Base-by-base conservation (phyloP, 2,329 filamentous ascomycete species). In the Laburnicola sp. region DNA sequence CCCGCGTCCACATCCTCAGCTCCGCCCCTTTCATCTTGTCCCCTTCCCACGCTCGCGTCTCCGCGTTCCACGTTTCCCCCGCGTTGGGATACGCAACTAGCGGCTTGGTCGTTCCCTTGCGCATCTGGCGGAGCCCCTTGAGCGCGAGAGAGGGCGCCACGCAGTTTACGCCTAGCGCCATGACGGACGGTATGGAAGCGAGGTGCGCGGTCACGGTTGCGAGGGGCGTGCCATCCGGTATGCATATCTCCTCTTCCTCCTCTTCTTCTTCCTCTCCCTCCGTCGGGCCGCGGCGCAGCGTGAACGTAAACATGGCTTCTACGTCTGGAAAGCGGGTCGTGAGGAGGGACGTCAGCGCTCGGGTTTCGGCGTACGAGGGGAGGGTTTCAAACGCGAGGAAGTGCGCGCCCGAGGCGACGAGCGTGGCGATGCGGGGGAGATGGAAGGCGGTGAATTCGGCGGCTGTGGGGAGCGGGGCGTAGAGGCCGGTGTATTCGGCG, bases 111-210 rank as follows among this genome's bases (percentile, higher is more conserved):
- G 74, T 70, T 25, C 66, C 41, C 11, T 57, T 50, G 11, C 50
- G 54, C 27, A 78, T 51, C 10, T 58, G 58, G 39, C 64, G 51
- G 34, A 78, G 49, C 3, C 73, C 72, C 9, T 51, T 64, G 1
- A 69, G 50, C 2, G 66, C 73, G 4, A 73, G 41, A 32, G 66
- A 60, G 37, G 73, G 63, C 0, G 72, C 61, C 1, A 78, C 66
- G 52, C 77, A 80, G 52, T 79, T 80, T 50, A 79, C 66, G 1
- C 77, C 77, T 26, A 79, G 57, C 0, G 74, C 74, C 4, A 79
- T 57, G 39, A 21, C 49, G 73, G 21, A 78, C 65, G 27, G 74
- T 66, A 2, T 60, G 41, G 5, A 50, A 52, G 0, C 57, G 22
- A 77, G 60, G 5, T 73, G 27, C 1, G 41, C 36, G 0, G 71